These are phyloP conservation scores for Neonectria ditissima DNA, from an alignment of 2,329 filamentous ascomycete species.

Conservation along the genomic window DNA sequence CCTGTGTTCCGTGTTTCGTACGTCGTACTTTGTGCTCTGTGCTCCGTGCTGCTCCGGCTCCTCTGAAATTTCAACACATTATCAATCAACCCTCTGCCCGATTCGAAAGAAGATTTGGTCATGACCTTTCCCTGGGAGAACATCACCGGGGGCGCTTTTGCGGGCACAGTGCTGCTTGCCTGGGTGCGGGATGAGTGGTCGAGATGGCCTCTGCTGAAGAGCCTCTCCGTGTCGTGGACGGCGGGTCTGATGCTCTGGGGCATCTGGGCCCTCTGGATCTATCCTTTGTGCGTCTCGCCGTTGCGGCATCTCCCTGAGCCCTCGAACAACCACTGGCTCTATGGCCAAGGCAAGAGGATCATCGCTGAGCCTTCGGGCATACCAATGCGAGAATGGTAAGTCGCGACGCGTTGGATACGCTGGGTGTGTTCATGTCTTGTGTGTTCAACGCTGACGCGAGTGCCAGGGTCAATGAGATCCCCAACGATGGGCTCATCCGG, in stretches of 20 bases:
- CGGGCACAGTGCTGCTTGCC: conserved; percentile 36
- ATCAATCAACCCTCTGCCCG: background rate
- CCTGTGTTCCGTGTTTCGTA: conserved; percentile 14
- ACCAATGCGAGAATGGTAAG: conserved; percentile 63
- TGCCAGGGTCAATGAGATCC: conserved; percentile 69
- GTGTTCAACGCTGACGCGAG: conserved; percentile 35
- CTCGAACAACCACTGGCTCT: conserved; percentile 56
- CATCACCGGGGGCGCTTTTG: conserved; percentile 43
- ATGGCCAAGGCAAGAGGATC: conserved; percentile 62
- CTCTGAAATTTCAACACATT: background rate
- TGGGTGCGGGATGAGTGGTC: conserved; percentile 45
- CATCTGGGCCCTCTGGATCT: conserved; percentile 60
- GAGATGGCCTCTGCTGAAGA: conserved; percentile 45
- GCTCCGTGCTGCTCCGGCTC: too few relatives aligned
- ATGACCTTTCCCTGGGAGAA: conserved; percentile 43
- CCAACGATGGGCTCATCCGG: conserved; percentile 76
- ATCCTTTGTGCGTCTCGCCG: conserved; percentile 63
- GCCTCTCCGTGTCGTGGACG: conserved; percentile 53
- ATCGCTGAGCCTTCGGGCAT: conserved; percentile 53
- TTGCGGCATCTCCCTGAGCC: conserved; percentile 62
- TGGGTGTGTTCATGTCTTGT: background rate
- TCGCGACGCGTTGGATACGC: background rate
- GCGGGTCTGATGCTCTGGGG: conserved; percentile 51
- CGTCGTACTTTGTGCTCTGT: conserved; percentile 6
- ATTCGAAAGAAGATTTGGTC: background rate